phyloP scores from a whole-genome alignment of 2,329 filamentous ascomycete species.

The Aplosporella prunicola region DNA sequence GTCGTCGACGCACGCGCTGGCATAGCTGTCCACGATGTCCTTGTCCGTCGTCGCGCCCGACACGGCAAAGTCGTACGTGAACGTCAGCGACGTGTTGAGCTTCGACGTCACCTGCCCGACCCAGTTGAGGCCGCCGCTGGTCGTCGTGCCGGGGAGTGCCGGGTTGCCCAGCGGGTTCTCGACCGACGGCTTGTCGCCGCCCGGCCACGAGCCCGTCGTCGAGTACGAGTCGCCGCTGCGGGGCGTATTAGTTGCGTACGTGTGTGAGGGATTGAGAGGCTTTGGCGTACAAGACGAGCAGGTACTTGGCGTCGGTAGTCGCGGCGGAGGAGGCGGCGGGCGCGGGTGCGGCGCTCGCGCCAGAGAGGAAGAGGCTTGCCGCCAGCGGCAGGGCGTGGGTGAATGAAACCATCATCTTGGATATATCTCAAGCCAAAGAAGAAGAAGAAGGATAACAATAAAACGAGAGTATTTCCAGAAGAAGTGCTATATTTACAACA shows the following conservation, averaged over 20 bases:
- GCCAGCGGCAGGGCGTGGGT: constrained; percentile 2
- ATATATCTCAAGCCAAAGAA: too few relatives aligned
- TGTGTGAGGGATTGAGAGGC: not conserved
- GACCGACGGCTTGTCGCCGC: constrained; percentile 14
- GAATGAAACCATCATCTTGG: constrained; percentile 3
- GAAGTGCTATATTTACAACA: constrained; percentile 2
- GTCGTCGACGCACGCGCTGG: constrained; percentile 8
- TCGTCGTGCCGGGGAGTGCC: constrained; percentile 15
- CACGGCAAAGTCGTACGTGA: constrained; percentile 18
- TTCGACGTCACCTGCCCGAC: constrained; percentile 15
- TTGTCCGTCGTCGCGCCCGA: constrained; percentile 17
- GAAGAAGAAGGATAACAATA: too few relatives aligned
- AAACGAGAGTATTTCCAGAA: not conserved
- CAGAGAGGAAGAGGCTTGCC: constrained; percentile 5
- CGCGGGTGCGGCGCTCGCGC: not conserved
- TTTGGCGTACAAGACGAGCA: constrained; percentile 2
- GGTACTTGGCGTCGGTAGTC: constrained; percentile 3
- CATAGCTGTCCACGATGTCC: constrained; percentile 8
- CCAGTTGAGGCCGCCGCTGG: constrained; percentile 18
- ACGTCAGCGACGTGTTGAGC: constrained; percentile 14
- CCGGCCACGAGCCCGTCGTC: constrained; percentile 16
- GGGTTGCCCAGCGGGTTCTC: constrained; percentile 18
- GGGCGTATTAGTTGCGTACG: not conserved
- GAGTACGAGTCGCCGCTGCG: constrained; percentile 18
- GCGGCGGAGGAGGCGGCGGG: not conserved